phyloP scores from a whole-genome alignment of 306 rosid species.

The Quercus robur region DNA sequence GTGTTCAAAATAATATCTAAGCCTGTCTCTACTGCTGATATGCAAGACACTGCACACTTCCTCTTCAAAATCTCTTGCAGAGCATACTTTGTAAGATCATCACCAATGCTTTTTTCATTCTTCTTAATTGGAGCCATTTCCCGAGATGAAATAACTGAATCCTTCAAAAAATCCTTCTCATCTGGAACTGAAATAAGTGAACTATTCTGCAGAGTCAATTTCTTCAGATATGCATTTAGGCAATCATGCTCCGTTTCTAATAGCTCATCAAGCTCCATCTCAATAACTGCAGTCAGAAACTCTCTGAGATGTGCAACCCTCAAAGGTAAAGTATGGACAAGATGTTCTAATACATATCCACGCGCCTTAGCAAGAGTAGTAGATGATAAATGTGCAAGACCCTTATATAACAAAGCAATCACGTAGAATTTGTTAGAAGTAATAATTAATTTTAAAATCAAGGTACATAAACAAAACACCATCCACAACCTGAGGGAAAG shows the following conservation, averaged over 20 bases:
- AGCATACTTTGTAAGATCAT: slow-evolving; percentile 22
- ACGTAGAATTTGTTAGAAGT: not conserved
- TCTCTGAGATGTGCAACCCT: slow-evolving; percentile 30
- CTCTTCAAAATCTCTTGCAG: slow-evolving; percentile 30
- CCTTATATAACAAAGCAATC: not conserved
- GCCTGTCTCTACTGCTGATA: slow-evolving; percentile 25
- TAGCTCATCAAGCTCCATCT: slow-evolving; percentile 34
- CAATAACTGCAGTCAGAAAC: slow-evolving; percentile 25
- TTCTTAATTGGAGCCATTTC: not conserved
- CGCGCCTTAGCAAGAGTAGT: slow-evolving; percentile 12
- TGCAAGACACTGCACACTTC: slow-evolving; percentile 19
- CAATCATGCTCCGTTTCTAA: slow-evolving; percentile 13
- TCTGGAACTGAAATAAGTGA: not conserved
- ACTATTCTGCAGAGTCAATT: slow-evolving; percentile 9
- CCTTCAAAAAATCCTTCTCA: not conserved
- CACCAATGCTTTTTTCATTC: not conserved
- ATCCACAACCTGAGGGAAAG: slow-evolving; percentile 33
- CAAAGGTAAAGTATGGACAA: slow-evolving; percentile 26
- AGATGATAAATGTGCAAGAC: slow-evolving; percentile 32
- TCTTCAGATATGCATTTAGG: slow-evolving; percentile 24
- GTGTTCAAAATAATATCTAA: slow-evolving; percentile 8
- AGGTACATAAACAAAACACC: not conserved
- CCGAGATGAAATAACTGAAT: not conserved
- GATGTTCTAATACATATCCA: slow-evolving; percentile 22
- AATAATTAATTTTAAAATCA: not conserved